phyloP scores from a whole-genome alignment of 306 rosid genomes.

The Sechiopsis laciniata region DNA sequence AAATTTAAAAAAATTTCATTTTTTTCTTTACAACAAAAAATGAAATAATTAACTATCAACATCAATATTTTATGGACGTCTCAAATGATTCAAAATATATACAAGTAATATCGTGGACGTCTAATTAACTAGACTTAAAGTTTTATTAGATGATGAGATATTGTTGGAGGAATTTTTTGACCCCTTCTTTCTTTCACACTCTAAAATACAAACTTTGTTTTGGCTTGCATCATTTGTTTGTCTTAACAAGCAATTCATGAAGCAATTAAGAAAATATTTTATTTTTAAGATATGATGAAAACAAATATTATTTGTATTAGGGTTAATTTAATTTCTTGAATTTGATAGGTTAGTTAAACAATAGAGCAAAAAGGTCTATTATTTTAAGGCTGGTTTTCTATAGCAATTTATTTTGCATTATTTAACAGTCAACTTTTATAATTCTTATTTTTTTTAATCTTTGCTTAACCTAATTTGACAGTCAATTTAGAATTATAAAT shows the following conservation, averaged over 20 bases:
- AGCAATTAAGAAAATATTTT: not conserved
- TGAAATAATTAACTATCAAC: not conserved
- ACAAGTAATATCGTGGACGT: not conserved
- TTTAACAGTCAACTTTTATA: not conserved
- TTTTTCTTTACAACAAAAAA: no score
- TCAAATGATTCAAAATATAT: not conserved
- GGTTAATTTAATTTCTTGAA: not conserved
- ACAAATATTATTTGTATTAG: not conserved
- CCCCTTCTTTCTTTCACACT: not conserved
- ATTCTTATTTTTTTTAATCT: not conserved
- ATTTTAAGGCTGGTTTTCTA: not conserved
- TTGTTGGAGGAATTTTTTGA: slow-evolving; percentile 7
- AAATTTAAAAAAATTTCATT: no score
- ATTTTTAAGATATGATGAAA: not conserved
- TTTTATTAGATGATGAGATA: not conserved
- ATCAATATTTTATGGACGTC: not conserved
- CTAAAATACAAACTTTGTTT: not conserved
- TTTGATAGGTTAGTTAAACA: not conserved
- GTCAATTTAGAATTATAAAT: no score
- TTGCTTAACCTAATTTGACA: no score
- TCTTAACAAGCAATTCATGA: not conserved
- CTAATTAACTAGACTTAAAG: not conserved
- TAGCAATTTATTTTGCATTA: not conserved
- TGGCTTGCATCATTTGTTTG: slow-evolving; percentile 10
- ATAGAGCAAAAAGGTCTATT: not conserved